Conservation (phyloP, 192 early-diverging fungal genomes). For the Coemansia sp. region DNA sequence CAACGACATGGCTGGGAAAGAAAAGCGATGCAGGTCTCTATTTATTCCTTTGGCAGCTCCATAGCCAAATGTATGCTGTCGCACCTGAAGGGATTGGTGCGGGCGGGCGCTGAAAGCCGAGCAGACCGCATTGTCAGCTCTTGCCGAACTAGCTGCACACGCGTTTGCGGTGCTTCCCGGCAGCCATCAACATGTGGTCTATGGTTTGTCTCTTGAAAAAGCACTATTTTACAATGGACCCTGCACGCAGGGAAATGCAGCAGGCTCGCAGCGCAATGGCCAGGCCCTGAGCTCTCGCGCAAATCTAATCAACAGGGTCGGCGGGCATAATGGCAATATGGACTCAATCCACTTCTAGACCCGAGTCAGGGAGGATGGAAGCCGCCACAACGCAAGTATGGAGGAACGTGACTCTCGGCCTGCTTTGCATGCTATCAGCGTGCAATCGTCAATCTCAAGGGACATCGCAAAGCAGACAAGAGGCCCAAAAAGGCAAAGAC, state of each 20-base stretch:
- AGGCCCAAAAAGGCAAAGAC: conserved; percentile 5
- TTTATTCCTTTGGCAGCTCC: neutral
- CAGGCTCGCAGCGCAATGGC: too few relatives aligned
- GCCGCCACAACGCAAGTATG: neutral
- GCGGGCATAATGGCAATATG: neutral
- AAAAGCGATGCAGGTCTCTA: neutral
- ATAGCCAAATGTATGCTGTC: neutral
- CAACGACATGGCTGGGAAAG: too few relatives aligned
- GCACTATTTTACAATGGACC: neutral
- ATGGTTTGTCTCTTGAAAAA: neutral
- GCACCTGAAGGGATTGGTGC: neutral
- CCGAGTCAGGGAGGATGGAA: neutral
- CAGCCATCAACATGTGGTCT: neutral
- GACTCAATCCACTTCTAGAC: neutral
- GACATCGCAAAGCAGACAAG: neutral
- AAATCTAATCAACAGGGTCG: too few relatives aligned
- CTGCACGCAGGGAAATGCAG: too few relatives aligned
- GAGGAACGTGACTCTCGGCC: neutral
- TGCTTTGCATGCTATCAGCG: neutral
- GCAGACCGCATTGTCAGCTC: neutral
- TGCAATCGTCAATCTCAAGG: neutral
- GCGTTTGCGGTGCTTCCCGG: neutral
- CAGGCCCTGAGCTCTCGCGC: too few relatives aligned
- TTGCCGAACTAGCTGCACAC: conserved; percentile 2
- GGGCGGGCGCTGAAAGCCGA: too few relatives aligned